These are phyloP conservation scores for Wickerhamomyces chambardii DNA, from an alignment of 805 yeast genomes.

Conservation along the genomic window DNA sequence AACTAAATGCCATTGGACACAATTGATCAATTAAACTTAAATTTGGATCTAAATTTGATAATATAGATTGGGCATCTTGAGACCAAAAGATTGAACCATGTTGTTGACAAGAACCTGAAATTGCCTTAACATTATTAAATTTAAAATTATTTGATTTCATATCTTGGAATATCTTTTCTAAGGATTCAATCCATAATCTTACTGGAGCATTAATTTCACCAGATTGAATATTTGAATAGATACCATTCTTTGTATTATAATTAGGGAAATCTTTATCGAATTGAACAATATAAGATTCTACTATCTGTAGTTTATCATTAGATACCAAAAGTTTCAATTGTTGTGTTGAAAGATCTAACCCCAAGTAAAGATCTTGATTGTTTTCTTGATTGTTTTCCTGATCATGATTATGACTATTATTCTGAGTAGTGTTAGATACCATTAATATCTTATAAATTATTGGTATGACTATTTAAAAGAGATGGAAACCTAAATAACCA, in stretches of 20 bases:
- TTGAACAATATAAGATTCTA: constrained; percentile 53
- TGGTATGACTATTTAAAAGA: too few relatives aligned
- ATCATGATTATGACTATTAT: too few relatives aligned
- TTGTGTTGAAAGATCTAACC: constrained; percentile 86
- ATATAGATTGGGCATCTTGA: constrained; percentile 27
- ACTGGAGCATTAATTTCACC: constrained; percentile 75
- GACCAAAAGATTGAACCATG: constrained; percentile 90
- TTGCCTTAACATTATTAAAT: constrained; percentile 48
- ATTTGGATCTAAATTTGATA: constrained; percentile 26
- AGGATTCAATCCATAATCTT: constrained; percentile 82
- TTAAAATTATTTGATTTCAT: constrained; percentile 46
- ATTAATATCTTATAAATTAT: too few relatives aligned
- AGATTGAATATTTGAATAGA: constrained; percentile 38
- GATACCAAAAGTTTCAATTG: constrained; percentile 74
- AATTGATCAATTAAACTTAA: constrained; percentile 36
- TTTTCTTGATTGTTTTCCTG: too few relatives aligned
- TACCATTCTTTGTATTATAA: constrained; percentile 71
- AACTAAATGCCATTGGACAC: constrained; percentile 43
- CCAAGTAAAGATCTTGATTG: constrained; percentile 32
- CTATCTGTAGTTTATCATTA: constrained; percentile 39
- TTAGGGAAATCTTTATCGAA: constrained; percentile 57
- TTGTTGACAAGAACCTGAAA: constrained; percentile 87
- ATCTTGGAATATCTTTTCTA: constrained; percentile 50
- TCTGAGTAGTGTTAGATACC: too few relatives aligned
- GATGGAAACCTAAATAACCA: too few relatives aligned